Evolutionary conservation across 2,329 filamentous ascomycete species (phyloP), one percentile per base, ranked within the genome.

Genomic region (Orbilia quercus): DNA sequence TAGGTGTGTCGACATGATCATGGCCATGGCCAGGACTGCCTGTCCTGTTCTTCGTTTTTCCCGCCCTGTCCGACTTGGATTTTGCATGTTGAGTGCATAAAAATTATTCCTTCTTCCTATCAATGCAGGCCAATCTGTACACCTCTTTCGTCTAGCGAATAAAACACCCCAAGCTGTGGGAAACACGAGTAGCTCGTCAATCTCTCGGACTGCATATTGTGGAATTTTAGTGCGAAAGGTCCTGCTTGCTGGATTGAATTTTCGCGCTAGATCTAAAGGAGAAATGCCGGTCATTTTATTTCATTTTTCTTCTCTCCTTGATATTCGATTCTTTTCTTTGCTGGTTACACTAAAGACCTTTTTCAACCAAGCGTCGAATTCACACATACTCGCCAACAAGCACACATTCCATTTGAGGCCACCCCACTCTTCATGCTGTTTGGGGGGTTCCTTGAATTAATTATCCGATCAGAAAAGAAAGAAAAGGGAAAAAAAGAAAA

Each of bases 31-130:
- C 31, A 40, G 40, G 51, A 36, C 45, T 65, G 51, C 51, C 42
- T 65, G 62, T 42, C 60, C 62, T 31, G 23, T 54, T 38, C 23
- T 42, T 20, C 53, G 20, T 72, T 62, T 66, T 53, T 66, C 59
- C 59, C 47, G 60, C 54, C 36, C 55, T 48, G 5, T 40, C 38
- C 48, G 55, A 57, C 57, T 55, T 73, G 53, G 53, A 48, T 60
- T 65, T 65, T 73, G 67, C 67, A 73, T 58, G 40, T 73, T 73
- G 67, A 73, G 67, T 65, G 67, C 67, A 73, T 73, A 65, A 73
- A n/a, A 72, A 54, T 54, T 50, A 50, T 42, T 50, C 53, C 51
- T 36, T 48, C 36, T 48, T 47, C 67, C 67, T 38, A 59, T 50
- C 47, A 60, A 73, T 66, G 67, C 67, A 73, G 54, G 60, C 67